Base-by-base conservation (phyloP, 208 protist genomes). In the Acanthamoeba healyi region DNA sequence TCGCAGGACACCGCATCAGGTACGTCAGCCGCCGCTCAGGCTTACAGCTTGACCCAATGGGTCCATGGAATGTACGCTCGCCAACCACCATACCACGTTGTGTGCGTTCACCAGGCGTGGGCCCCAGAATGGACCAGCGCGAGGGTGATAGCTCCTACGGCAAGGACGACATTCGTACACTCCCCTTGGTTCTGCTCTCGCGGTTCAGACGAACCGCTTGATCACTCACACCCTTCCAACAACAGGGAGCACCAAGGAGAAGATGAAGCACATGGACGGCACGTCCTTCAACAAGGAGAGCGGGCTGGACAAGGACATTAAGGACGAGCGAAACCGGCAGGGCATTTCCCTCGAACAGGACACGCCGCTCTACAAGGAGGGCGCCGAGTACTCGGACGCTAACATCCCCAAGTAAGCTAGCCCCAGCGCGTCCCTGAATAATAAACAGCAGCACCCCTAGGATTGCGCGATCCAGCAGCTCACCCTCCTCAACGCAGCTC, bases 331-430 rank as follows among this genome's bases (percentile, higher is more conserved):
- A 9, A 36, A 49, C 26, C 40, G 49, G 1, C 40, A 87, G 79
- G 36, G 36, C 29, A 29, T 40, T n/a, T 61, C 2, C 26, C 24
- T 63, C 9, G 49, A 87, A 36, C 24, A 49, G 79, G 49, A 87
- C 79, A 87, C 67, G 1, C 67, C 67, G 24, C 67, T 77, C 67
- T 77, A 77, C 67, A 87, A 61, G 79, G 49, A 87, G 36, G 42
- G 46, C n/a, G 26, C 49, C 1, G n/a, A 87, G 46, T 87, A 51
- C 79, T 32, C 49, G 2, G 46, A 51, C 36, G 12, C 42, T n/a
- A 17, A 36, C 24, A 2, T n/a, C 32, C 67, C 10, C 67, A 77
- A 22, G 67, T 77, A 77, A 77, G 67, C 22, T 0, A 32, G 3
- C 1, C 1, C 29, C 24, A 6, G 15, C 40, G 70, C 3, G 14